phyloP scores from a whole-genome alignment of 148 eudicot genomes.

The Nyssa sinensis region DNA sequence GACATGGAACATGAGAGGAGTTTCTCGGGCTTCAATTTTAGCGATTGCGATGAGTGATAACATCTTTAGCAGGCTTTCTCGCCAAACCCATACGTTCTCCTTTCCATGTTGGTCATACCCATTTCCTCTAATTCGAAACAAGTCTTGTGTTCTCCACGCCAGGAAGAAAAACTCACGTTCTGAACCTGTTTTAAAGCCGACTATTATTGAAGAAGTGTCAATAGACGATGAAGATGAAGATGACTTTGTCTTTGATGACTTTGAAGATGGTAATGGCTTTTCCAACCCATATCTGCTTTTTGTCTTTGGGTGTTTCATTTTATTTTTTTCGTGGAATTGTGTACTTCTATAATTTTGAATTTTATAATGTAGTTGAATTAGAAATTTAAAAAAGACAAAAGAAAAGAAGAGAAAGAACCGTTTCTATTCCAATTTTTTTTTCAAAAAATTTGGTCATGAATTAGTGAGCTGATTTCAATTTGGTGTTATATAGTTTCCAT shows the following conservation, averaged over 20 bases:
- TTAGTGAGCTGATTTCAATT: background rate
- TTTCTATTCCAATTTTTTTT: no score
- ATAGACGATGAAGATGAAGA: conserved; percentile 44
- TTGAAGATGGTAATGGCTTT: conserved; percentile 53
- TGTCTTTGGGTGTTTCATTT: background rate
- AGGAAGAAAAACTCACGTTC: conserved; percentile 37
- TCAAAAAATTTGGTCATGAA: no score
- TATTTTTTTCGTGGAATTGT: background rate
- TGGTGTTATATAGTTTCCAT: background rate
- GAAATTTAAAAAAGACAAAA: no score
- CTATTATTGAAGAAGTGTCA: conserved; percentile 43
- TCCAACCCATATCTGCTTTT: background rate
- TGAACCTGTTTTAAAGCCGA: conserved; percentile 42
- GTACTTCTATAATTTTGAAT: no score
- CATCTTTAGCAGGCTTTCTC: background rate
- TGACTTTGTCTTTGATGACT: conserved; percentile 39
- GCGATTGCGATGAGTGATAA: background rate
- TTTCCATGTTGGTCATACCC: conserved; percentile 17
- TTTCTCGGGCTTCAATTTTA: conserved; percentile 15
- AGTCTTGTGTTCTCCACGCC: conserved; percentile 25
- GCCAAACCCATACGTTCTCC: background rate
- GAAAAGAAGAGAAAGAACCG: no score
- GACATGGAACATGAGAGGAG: conserved; percentile 16
- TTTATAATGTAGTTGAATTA: no score
- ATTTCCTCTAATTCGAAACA: background rate